Evolutionary conservation across 768 basidiomycete species (phyloP).

Genomic region (Pleurotus tuber-regium): DNA sequence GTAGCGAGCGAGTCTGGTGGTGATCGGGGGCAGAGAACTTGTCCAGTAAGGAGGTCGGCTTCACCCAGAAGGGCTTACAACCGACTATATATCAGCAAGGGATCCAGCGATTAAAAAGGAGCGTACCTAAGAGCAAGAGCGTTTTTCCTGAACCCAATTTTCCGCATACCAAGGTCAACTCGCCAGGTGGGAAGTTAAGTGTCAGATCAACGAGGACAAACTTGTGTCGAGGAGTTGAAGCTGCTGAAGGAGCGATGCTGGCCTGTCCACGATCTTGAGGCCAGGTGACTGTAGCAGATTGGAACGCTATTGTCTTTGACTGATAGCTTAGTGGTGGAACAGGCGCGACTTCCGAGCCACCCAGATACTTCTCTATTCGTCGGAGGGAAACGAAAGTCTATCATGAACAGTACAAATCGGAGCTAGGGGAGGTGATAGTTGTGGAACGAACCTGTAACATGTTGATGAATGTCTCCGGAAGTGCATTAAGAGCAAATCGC

Average conservation of each 20-base stretch:
- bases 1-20: conserved; percentile 74
- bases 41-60: conserved; percentile 80
- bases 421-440: neutral
- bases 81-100: conserved; percentile 12
- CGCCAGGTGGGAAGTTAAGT: conserved; percentile 73
- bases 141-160: conserved; percentile 91
- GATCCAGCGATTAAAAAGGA: neutral
- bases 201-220: conserved; percentile 81
- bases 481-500: conserved; percentile 82
- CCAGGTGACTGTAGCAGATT: conserved; percentile 90
- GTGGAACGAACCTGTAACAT: conserved; percentile 69
- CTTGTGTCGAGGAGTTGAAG: conserved; percentile 72
- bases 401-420: neutral
- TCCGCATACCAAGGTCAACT: conserved; percentile 83
- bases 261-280: conserved; percentile 63
- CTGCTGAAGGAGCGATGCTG: conserved; percentile 47
- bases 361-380: conserved; percentile 89
- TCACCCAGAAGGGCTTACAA: conserved; percentile 76
- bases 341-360: conserved; percentile 64
- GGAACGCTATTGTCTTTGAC: conserved; percentile 65
- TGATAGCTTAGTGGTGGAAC: conserved; percentile 58
- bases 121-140: conserved; percentile 66
- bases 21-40: conserved; percentile 80
- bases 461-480: conserved; percentile 91
- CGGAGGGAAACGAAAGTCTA: conserved; percentile 81